A percentile compares a stretch with the other conserved stretches of the same genome.
Evolutionary conservation across 192 early-diverging fungal genomes (phyloP).

Genomic region (Coemansia sp.): DNA sequence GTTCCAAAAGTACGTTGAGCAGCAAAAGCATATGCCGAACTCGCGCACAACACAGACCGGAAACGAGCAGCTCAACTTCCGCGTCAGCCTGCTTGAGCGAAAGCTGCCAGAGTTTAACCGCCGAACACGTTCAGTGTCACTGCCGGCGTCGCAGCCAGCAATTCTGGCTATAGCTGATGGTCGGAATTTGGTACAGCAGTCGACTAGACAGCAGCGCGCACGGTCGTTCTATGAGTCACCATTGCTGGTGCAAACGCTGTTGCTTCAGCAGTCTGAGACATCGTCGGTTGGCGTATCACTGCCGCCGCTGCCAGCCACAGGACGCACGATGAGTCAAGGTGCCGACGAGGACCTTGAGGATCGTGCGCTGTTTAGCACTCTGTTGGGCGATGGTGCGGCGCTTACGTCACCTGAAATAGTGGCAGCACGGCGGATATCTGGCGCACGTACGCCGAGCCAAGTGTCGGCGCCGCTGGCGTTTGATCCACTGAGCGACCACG

Average conservation of each 20-base stretch:
- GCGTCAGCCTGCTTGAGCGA: constrained; percentile 47
- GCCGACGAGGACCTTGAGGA: constrained; percentile 33
- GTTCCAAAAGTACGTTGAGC: constrained; percentile 47
- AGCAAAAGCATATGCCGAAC: constrained; percentile 16
- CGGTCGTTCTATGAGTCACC: constrained; percentile 40
- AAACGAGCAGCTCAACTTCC: constrained; percentile 50
- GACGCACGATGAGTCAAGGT: constrained; percentile 12
- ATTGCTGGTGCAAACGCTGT: constrained; percentile 36
- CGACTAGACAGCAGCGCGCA: constrained; percentile 22
- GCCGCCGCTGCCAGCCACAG: constrained; percentile 11
- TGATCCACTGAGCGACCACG: constrained; percentile 31
- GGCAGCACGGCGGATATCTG: constrained; percentile 22
- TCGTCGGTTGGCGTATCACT: constrained; percentile 4
- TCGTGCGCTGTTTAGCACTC: constrained; percentile 33
- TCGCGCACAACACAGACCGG: constrained; percentile 14
- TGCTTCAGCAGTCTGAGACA: constrained; percentile 11
- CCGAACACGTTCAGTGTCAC: constrained; percentile 29
- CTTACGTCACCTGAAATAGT: constrained; percentile 22
- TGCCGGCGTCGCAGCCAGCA: constrained; percentile 26
- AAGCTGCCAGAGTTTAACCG: constrained; percentile 7
- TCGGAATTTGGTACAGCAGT: neutral
- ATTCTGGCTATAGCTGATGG: constrained; percentile 4
- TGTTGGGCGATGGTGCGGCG: constrained; percentile 51
- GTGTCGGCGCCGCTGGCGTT: constrained; percentile 19
- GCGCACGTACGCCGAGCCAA: constrained; percentile 6